These are phyloP conservation scores for Dentipellis sp. DNA, from an alignment of 768 basidiomycete species.

Conservation along the genomic window DNA sequence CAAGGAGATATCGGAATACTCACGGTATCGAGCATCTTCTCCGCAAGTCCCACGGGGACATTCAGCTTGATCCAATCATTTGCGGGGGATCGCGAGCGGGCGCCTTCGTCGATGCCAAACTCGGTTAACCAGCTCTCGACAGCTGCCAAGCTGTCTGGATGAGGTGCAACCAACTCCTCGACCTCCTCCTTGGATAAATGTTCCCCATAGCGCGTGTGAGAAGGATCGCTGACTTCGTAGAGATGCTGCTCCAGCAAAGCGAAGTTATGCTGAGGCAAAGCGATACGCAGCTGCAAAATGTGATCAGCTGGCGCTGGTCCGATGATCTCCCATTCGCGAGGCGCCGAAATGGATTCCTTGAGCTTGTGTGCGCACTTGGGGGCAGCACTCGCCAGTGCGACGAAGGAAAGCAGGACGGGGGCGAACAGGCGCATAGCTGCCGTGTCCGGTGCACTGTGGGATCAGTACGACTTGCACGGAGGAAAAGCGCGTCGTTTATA, in stretches of 20 bases:
- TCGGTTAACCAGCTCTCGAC: slow-evolving; percentile 47
- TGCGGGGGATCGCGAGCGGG: slow-evolving; percentile 31
- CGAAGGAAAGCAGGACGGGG: not conserved
- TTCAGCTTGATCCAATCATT: slow-evolving; percentile 49
- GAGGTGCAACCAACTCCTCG: slow-evolving; percentile 45
- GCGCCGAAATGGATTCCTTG: slow-evolving; percentile 37
- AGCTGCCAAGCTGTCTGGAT: slow-evolving; percentile 36
- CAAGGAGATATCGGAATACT: not conserved
- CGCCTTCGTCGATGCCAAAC: slow-evolving; percentile 33
- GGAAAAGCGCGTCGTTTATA: slow-evolving; percentile 37
- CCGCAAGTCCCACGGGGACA: slow-evolving; percentile 46
- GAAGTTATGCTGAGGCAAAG: slow-evolving; percentile 16
- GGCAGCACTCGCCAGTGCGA: slow-evolving; percentile 3
- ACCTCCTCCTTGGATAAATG: slow-evolving; percentile 54
- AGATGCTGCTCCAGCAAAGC: slow-evolving; percentile 16
- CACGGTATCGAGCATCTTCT: slow-evolving; percentile 47
- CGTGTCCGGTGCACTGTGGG: not conserved
- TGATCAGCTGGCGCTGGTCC: slow-evolving; percentile 35
- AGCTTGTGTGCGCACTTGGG: slow-evolving; percentile 17
- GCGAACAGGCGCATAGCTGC: not conserved
- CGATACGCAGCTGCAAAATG: slow-evolving; percentile 39
- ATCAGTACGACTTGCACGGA: no score
- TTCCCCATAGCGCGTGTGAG: slow-evolving; percentile 34
- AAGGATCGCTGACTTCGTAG: slow-evolving; percentile 19
- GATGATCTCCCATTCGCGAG: slow-evolving; percentile 38